These are phyloP conservation scores for Davidsoniella neocaledoniae DNA, from an alignment of 2,329 filamentous ascomycete species.

Conservation along the genomic window DNA sequence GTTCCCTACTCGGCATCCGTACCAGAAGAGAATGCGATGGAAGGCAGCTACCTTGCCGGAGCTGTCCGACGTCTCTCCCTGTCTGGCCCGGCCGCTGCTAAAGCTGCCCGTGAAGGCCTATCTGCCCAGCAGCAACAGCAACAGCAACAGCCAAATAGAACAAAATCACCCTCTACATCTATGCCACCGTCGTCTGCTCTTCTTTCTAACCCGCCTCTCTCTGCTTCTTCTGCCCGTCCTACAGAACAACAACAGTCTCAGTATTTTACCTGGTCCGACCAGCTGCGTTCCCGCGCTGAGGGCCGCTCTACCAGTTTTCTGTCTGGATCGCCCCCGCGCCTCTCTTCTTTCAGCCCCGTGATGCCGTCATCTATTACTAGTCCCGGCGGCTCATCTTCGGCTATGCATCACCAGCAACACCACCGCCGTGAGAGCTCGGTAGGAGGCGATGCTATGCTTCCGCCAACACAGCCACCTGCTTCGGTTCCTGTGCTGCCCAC, in stretches of 20 bases:
- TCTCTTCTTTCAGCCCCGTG: conserved; percentile 1
- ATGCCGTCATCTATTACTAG: background rate
- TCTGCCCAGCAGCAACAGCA: background rate
- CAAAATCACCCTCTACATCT: background rate
- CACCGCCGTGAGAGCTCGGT: conserved; percentile 43
- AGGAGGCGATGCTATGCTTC: conserved; percentile 17
- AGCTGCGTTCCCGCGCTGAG: conserved; percentile 72
- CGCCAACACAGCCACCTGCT: conserved; percentile 18
- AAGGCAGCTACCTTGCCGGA: conserved; percentile 7
- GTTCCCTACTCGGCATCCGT: background rate
- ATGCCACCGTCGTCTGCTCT: background rate
- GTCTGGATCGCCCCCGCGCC: conserved; percentile 7
- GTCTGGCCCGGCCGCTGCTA: conserved; percentile 5
- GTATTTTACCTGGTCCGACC: conserved; percentile 94
- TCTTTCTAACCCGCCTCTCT: conserved; percentile 5
- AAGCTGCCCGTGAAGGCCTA: background rate
- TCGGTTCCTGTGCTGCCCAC: conserved; percentile 13
- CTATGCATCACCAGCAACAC: background rate
- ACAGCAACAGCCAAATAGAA: too few relatives aligned
- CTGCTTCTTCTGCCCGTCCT: conserved; percentile 4
- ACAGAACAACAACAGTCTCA: conserved; percentile 45
- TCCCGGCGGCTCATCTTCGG: background rate
- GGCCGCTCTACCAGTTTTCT: conserved; percentile 9
- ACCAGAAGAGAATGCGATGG: background rate
- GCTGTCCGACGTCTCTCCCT: conserved; percentile 11